Base-by-base conservation (phyloP, 805 yeast species). In the Millerozyma acaciae region DNA sequence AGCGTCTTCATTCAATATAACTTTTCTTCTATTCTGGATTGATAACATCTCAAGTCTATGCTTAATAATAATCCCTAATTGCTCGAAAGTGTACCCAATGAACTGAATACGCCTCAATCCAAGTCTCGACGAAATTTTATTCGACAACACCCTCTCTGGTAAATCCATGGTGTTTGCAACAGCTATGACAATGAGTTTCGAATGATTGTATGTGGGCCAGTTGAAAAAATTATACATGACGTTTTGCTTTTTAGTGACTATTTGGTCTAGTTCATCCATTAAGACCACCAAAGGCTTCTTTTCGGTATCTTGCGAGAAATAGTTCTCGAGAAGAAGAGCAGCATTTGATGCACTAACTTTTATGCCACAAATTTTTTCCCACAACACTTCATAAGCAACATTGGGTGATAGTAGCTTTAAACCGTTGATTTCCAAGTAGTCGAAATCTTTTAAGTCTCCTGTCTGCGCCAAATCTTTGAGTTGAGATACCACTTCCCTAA, bases 141-240 rank as follows among this genome's bases (percentile, higher is more conserved):
- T 90, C 13, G 93, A 78, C 24, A 93, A 64, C 32, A 80, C 71
- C 33, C 96, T 68, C 53, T 93, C 98, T 0, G 98, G 97, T 30
- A 93, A 63, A 62, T 93, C 97, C 96, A 93, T 88, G 0, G 97
- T 89, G 55, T 93, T 93, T 4, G 97, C 97, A 19, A 93, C 88
- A 0, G 97, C 97, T 26, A 93, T 70, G 2, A 93, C 94, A 32
- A 93, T 76, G 32, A 93, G 65, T 47, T 80, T 80, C 4, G 97
- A 88, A 43, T 78, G 67, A 8, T 74, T 65, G 48, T 85, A 78
- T 1, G 95, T 78, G 4, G 98, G 96, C 99, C 99, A 93, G 59
- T 93, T 93, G 70, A 93, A 88, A 52, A 93, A 87, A 55, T 93
- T 93, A 63, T 93, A 93, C 82, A 90, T 80, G 21, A 90, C 89